These are phyloP conservation scores for Tetrahymena thermophila DNA, from an alignment of 73 alveolate genomes.

Conservation along the genomic window DNA sequence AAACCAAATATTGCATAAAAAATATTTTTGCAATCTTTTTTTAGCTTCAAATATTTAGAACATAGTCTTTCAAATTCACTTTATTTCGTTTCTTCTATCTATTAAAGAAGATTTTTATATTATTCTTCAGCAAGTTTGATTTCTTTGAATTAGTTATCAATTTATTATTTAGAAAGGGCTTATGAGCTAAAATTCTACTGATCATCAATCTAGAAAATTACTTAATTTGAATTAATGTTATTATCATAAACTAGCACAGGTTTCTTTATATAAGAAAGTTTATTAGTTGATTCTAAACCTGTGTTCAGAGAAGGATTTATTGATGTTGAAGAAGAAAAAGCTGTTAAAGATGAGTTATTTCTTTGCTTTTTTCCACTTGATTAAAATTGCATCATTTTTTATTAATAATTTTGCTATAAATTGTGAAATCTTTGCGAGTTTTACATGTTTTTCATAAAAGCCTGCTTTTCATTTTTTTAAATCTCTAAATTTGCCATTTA, in stretches of 20 bases:
- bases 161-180: neutral
- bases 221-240: neutral
- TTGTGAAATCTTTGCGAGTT: neutral
- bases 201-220: neutral
- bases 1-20: neutral
- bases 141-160: neutral
- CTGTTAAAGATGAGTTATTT: neutral
- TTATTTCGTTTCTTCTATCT: neutral
- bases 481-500: neutral
- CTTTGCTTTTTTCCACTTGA: neutral
- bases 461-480: neutral
- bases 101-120: neutral
- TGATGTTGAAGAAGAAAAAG: neutral
- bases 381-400: neutral
- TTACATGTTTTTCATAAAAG: neutral
- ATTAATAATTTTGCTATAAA: neutral
- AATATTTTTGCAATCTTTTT: neutral
- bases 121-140: neutral
- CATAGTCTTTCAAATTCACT: neutral
- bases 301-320: neutral
- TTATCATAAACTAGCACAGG: neutral
- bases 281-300: neutral
- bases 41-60: neutral
- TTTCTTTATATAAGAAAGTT: neutral
- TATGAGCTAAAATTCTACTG: neutral